Evolutionary conservation across 2,329 filamentous ascomycete species (phyloP).

Genomic region (Clathrospora elynae): DNA sequence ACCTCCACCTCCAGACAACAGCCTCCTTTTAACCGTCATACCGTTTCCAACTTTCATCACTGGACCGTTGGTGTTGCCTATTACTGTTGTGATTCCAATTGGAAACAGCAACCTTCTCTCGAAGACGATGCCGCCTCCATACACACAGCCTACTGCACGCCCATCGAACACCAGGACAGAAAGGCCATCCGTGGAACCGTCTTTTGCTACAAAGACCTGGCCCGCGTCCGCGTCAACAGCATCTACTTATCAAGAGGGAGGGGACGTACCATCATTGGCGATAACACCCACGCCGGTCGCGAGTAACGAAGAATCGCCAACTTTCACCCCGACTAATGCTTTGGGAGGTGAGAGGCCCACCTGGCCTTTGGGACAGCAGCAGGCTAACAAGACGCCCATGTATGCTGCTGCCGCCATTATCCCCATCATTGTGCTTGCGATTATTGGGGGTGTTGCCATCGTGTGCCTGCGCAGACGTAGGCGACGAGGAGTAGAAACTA

Average conservation of each 20-base stretch:
- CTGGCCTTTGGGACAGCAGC: constrained; percentile 8
- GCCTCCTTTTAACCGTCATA: too few species aligned
- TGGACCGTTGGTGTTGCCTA: too few species aligned
- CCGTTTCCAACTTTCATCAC: too few species aligned
- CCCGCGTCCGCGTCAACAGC: constrained; percentile 3
- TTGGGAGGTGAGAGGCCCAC: constrained; percentile 1
- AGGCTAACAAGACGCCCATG: constrained; percentile 17
- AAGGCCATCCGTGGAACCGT: background rate
- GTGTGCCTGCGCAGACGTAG: constrained; percentile 41
- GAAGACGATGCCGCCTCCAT: too few species aligned
- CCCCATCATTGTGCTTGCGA: constrained; percentile 32
- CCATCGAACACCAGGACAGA: too few species aligned
- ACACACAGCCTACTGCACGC: background rate
- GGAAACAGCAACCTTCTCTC: too few species aligned
- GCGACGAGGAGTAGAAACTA: constrained; percentile 23
- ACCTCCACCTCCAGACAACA: too few species aligned
- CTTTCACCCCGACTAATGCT: constrained; percentile 4
- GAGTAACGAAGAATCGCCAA: background rate
- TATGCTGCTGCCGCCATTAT: constrained; percentile 34
- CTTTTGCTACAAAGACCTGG: constrained; percentile 2
- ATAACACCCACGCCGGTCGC: constrained; percentile 3
- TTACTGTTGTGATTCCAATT: too few species aligned
- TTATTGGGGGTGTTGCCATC: constrained; percentile 31
- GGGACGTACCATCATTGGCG: background rate
- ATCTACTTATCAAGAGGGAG: constrained; percentile 7